phyloP scores from a whole-genome alignment of 1,284 basidiomycete species.

The Moniliella sp. region DNA sequence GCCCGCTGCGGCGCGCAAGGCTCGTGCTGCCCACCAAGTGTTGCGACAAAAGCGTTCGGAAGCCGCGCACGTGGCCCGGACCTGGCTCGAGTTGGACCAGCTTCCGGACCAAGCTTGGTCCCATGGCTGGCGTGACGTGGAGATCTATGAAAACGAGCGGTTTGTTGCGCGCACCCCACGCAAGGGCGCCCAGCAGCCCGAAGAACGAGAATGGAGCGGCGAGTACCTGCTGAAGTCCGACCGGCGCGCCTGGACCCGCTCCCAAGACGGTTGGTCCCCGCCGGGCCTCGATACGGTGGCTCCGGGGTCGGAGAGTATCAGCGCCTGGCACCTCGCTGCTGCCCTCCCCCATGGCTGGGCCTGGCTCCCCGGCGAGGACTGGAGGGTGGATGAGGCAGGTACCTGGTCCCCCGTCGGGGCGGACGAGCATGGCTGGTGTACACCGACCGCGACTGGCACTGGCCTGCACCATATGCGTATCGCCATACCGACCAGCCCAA shows the following conservation, averaged over 20 bases:
- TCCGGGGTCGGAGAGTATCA: slow-evolving; percentile 6
- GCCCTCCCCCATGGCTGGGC: slow-evolving; percentile 14
- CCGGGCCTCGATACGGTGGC: too few species aligned
- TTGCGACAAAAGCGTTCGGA: slow-evolving; percentile 3
- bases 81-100: slow-evolving; percentile 24
- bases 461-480: slow-evolving; percentile 23
- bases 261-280: slow-evolving; percentile 23
- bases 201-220: neutral
- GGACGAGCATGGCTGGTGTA: slow-evolving; percentile 28
- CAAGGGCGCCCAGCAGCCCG: neutral
- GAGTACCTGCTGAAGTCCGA: neutral
- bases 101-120: slow-evolving; percentile 25
- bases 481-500: slow-evolving; percentile 7
- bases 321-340: neutral
- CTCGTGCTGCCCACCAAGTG: neutral
- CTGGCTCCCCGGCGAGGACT: slow-evolving; percentile 27
- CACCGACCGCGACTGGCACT: slow-evolving; percentile 27
- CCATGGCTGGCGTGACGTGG: slow-evolving; percentile 24
- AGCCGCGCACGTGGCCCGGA: slow-evolving; percentile 9
- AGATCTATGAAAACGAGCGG: slow-evolving; percentile 16
- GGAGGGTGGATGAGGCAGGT: slow-evolving; percentile 32
- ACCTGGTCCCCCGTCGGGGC: slow-evolving; percentile 25
- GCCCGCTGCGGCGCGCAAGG: neutral
- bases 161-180: neutral
- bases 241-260: slow-evolving; percentile 17